Evolutionary conservation across 371 early-diverging fungal species (phyloP), one percentile per base, ranked within the genome.

Genomic region (Circinella minor): DNA sequence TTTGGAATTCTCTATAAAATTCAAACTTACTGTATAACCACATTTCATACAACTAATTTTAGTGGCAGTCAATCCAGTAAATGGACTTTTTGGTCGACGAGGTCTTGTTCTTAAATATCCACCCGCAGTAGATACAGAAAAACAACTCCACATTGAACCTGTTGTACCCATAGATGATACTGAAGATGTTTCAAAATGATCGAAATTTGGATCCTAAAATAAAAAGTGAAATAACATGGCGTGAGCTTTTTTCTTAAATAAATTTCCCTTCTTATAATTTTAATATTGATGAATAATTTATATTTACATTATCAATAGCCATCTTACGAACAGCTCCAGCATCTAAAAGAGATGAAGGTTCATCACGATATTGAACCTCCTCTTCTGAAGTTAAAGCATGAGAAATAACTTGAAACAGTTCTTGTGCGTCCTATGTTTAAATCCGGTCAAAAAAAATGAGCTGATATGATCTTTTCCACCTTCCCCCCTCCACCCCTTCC

Each of bases 361-460:
- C 67, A 59, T 80, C 73, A 36, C 72, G 65, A 55, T 82, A 85
- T 66, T 82, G 82, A 36, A 74, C 63, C 65, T 82, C 80, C 71
- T 89, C 91, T 70, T 96, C 96, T 5, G 89, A 83, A 9, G 91
- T 89, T 8, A 97, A 73, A 43, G 91, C 86, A 54, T 90, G 88
- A 10, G 94, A 92, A 15, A 97, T 90, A 9, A 96, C 86, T 75
- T 95, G 94, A 67, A 96, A 93, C 27, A 96, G 86, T 74, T 97
- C 98, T 73, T 97, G 98, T 0, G 97, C 98, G 78, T 97, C 98
- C 90, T 97, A 84, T 67, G 83, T 38, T 39, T 43, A 43, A 43
- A 3, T 43, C 43, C 43, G 43, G 43, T 2, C 0, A 37, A n/a
- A 43, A 51, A 14, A 39, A 15, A 62, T 43, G 43, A 11, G 27